Conservation (phyloP, 768 basidiomycete species). For the Rhizopogon roseolus region DNA sequence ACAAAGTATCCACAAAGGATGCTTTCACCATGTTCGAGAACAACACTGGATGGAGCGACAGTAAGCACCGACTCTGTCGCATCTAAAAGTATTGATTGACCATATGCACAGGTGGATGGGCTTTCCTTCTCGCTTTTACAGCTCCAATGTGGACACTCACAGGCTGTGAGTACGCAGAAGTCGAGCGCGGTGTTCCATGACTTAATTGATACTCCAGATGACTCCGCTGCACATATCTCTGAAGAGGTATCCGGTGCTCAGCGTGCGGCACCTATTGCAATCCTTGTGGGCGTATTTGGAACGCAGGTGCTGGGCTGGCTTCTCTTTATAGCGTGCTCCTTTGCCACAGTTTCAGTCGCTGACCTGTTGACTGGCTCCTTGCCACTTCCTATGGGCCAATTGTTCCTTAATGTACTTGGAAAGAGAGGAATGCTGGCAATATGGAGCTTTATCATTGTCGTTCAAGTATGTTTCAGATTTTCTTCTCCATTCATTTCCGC, state of each 20-base stretch:
- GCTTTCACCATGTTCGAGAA: slow-evolving; percentile 71
- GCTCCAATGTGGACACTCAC: slow-evolving; percentile 79
- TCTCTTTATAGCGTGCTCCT: slow-evolving; percentile 60
- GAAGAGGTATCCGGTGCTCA: slow-evolving; percentile 68
- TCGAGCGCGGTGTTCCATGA: neutral
- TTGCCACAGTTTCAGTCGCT: slow-evolving; percentile 52
- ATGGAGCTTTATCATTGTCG: slow-evolving; percentile 68
- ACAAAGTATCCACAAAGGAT: slow-evolving; percentile 60
- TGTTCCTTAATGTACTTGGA: slow-evolving; percentile 60
- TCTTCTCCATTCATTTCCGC: neutral
- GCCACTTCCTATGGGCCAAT: slow-evolving; percentile 68
- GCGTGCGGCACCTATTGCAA: slow-evolving; percentile 62
- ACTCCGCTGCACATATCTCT: slow-evolving; percentile 72
- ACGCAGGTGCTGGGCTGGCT: slow-evolving; percentile 65
- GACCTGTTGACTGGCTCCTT: slow-evolving; percentile 43
- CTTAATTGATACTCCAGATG: slow-evolving; percentile 38
- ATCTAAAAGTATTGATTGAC: neutral
- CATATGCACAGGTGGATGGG: slow-evolving; percentile 55
- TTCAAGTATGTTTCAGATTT: slow-evolving; percentile 33
- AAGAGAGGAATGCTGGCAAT: slow-evolving; percentile 68
- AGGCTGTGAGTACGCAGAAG: slow-evolving; percentile 46
- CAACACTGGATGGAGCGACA: slow-evolving; percentile 60
- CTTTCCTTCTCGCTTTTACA: slow-evolving; percentile 68
- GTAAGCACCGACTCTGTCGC: slow-evolving; percentile 30
- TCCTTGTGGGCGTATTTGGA: slow-evolving; percentile 55